phyloP scores from a whole-genome alignment of 208 protist species.

The Acanthamoeba lenticulata region DNA sequence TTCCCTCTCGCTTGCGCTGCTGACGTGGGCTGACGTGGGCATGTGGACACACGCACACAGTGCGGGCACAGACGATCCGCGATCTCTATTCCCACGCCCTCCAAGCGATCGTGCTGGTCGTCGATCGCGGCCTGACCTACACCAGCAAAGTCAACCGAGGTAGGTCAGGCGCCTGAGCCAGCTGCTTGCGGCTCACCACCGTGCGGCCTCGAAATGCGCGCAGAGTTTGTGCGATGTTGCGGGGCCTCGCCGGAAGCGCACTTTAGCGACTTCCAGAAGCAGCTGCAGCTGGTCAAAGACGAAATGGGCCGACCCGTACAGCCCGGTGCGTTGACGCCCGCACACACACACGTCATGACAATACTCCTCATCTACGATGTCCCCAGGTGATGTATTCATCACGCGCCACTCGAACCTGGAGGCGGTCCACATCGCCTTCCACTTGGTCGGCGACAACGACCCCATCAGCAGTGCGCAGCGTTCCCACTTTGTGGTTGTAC shows the following conservation, averaged over 20 bases:
- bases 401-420: constrained; percentile 74
- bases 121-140: constrained; percentile 25
- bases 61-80: neutral
- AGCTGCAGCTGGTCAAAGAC: neutral
- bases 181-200: neutral
- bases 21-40: too few species aligned
- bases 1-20: neutral
- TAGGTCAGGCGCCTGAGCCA: neutral
- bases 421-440: constrained; percentile 67
- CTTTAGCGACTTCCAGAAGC: constrained; percentile 1
- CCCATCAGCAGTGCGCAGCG: neutral
- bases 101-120: constrained; percentile 2
- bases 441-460: constrained; percentile 72
- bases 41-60: neutral
- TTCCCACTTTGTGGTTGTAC: too few species aligned
- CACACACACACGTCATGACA: too few species aligned
- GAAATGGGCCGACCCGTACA: constrained; percentile 21
- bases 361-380: too few species aligned
- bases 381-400: constrained; percentile 72
- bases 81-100: constrained; percentile 11
- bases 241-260: neutral
- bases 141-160: constrained; percentile 23
- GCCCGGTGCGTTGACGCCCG: neutral
- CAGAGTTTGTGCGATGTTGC: constrained; percentile 37
- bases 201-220: neutral